A percentile compares a stretch with the other conserved stretches of the same genome.
Evolutionary conservation across 768 basidiomycete genomes (phyloP).

Genomic region (Sporobolomyces phaffii): DNA sequence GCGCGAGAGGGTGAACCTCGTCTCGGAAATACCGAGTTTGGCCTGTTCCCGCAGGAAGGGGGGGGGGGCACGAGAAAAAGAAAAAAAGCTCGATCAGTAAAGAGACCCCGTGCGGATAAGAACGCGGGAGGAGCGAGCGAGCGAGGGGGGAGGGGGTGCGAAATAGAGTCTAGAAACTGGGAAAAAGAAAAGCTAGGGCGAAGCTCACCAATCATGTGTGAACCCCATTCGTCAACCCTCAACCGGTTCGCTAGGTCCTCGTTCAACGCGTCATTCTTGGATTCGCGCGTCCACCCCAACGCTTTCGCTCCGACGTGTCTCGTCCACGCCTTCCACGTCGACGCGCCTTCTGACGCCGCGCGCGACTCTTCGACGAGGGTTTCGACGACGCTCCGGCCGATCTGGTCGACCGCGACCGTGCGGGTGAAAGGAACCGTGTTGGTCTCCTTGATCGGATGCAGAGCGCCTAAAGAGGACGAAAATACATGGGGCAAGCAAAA

Average conservation of each 20-base stretch:
- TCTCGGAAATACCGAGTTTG: conserved; percentile 21
- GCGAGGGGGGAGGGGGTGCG: no score
- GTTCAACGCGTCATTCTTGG: neutral
- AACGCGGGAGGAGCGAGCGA: no score
- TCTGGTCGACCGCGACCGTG: conserved; percentile 21
- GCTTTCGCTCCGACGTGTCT: neutral
- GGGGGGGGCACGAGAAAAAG: neutral
- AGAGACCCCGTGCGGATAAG: no score
- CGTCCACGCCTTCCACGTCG: conserved; percentile 14
- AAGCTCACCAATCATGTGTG: conserved; percentile 19
- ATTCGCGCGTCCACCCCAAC: neutral
- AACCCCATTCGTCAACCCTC: conserved; percentile 28
- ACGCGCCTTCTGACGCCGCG: conserved; percentile 2
- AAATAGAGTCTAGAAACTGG: neutral
- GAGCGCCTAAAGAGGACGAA: conserved; percentile 6
- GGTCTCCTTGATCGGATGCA: conserved; percentile 16
- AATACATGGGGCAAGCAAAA: no score
- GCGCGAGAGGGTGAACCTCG: conserved; percentile 12
- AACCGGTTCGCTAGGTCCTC: neutral
- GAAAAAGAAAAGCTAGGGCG: no score
- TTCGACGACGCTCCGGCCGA: conserved; percentile 24
- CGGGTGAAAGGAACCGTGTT: conserved; percentile 20
- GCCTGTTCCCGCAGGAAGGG: neutral
- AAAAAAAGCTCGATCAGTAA: no score
- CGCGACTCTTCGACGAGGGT: conserved; percentile 8